Conservation (phyloP, 1,284 basidiomycete species). For the Salmacisia buchloeana region DNA sequence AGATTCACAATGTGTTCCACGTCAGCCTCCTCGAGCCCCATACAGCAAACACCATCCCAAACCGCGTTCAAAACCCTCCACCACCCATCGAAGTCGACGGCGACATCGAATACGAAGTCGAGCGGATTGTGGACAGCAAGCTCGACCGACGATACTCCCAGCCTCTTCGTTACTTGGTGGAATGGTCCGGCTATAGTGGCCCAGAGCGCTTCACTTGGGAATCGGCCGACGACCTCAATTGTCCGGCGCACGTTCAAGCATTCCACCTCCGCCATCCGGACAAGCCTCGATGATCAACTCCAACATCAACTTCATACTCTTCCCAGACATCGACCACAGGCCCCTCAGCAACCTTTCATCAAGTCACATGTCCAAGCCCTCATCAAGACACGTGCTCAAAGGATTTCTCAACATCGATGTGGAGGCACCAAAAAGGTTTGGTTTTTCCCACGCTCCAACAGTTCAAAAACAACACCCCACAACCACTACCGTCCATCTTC, state of each 20-base stretch:
- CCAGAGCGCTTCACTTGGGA: slow-evolving; percentile 5
- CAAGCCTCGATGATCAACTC: not conserved
- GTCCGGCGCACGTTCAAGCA: not conserved
- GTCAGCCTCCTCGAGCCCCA: slow-evolving; percentile 5
- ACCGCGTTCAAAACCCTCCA: not conserved
- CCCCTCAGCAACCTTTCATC: too few species aligned
- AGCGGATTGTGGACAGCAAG: not conserved
- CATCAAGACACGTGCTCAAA: too few species aligned
- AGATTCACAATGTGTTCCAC: slow-evolving; percentile 12
- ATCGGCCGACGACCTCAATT: not conserved
- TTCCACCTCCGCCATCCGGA: not conserved
- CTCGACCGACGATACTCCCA: not conserved
- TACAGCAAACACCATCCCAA: not conserved
- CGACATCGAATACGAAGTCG: not conserved
- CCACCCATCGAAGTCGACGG: slow-evolving; percentile 4
- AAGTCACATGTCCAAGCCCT: too few species aligned
- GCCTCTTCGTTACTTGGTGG: not conserved
- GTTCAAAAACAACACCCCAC: not conserved
- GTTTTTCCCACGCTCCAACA: too few species aligned
- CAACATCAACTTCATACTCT: not conserved
- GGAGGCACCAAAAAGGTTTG: too few species aligned
- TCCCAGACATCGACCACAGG: too few species aligned
- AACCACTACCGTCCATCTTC: not conserved
- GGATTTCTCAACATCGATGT: not conserved
- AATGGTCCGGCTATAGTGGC: not conserved